These are phyloP conservation scores for Ogataea corticis DNA, from an alignment of 805 yeast species.

Conservation along the genomic window DNA sequence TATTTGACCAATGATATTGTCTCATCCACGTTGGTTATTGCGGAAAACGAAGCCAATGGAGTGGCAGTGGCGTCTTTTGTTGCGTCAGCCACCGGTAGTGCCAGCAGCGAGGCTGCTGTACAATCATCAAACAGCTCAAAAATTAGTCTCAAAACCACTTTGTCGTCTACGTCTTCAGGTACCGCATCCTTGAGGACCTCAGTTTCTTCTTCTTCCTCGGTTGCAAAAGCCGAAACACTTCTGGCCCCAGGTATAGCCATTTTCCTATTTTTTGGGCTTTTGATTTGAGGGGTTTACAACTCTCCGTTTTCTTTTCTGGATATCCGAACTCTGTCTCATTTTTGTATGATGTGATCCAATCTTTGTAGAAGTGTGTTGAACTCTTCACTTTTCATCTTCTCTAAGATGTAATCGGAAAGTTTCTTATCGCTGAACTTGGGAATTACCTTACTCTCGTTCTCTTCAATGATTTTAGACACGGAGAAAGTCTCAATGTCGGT, in stretches of 20 bases:
- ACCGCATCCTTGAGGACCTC: neutral
- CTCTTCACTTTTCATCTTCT: slow-evolving; percentile 15
- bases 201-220: slow-evolving; percentile 7
- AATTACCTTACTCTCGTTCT: neutral
- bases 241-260: slow-evolving; percentile 10
- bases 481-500: neutral
- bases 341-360: slow-evolving; percentile 14
- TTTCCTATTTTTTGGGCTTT: slow-evolving; percentile 2
- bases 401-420: slow-evolving; percentile 10
- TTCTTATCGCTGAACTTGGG: slow-evolving; percentile 12
- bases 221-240: slow-evolving; percentile 6
- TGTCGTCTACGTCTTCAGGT: neutral
- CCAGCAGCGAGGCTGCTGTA: slow-evolving; percentile 1
- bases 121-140: too few relatives aligned
- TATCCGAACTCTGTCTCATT: neutral
- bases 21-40: slow-evolving; percentile 19
- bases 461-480: neutral
- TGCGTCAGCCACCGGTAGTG: neutral
- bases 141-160: too few relatives aligned
- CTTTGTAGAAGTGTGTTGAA: slow-evolving; percentile 18
- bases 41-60: slow-evolving; percentile 1
- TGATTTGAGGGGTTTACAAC: neutral
- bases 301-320: neutral
- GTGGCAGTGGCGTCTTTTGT: slow-evolving; percentile 3
- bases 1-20: slow-evolving; percentile 32